phyloP scores from a whole-genome alignment of 192 early-diverging fungal genomes.

The Entomortierella parvispora region DNA sequence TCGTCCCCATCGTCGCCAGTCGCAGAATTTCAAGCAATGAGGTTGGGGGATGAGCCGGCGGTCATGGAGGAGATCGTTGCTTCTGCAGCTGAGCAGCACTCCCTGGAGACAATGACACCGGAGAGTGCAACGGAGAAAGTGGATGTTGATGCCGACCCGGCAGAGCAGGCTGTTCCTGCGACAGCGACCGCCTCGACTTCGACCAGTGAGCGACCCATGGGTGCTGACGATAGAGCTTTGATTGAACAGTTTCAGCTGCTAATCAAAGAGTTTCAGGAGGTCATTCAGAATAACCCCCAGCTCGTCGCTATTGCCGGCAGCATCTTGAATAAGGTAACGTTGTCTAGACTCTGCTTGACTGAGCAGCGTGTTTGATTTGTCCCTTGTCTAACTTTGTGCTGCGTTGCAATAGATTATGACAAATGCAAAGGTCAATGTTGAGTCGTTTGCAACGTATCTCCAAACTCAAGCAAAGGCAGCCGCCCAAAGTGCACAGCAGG shows the following conservation, averaged over 20 bases:
- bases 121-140: constrained; percentile 1
- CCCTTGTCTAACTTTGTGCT: not conserved
- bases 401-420: constrained; percentile 22
- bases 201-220: constrained; percentile 6
- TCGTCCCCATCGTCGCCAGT: not conserved
- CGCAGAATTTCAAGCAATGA: not conserved
- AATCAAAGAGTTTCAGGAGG: constrained; percentile 43
- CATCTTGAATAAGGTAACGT: constrained; percentile 40
- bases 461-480: constrained; percentile 22
- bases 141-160: not conserved
- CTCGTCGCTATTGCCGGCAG: constrained; percentile 22
- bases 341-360: not conserved
- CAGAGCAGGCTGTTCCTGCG: not conserved
- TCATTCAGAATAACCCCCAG: constrained; percentile 48
- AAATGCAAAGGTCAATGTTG: constrained; percentile 46
- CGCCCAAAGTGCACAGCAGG: constrained; percentile 28
- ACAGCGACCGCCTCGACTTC: constrained; percentile 27
- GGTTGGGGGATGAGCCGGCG: not conserved
- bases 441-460: constrained; percentile 33
- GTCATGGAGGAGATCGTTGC: not conserved
- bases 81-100: constrained; percentile 2
- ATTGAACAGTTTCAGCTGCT: constrained; percentile 47
- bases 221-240: constrained; percentile 22
- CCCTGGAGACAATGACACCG: not conserved
- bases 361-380: not conserved